Evolutionary conservation across 192 early-diverging fungal species (phyloP).

Genomic region (Globomyces pollinis-pini): DNA sequence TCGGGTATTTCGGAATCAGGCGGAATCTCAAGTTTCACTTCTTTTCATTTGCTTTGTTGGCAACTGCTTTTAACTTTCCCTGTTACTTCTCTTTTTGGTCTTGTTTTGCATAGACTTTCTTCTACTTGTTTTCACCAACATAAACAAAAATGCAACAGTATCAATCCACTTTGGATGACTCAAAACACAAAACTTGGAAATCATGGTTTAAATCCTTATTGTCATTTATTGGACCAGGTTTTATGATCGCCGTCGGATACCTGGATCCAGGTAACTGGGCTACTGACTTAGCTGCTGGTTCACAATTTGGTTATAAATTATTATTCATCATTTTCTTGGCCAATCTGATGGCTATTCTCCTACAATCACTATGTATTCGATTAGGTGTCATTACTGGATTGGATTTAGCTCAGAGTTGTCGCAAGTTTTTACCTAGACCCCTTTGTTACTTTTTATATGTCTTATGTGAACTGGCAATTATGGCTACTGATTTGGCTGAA

Average conservation of each 20-base stretch:
- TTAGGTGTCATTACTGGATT: conserved; percentile 65
- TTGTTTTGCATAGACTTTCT: too few species aligned
- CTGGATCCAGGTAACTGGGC: conserved; percentile 86
- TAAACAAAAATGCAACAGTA: too few species aligned
- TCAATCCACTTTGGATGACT: neutral
- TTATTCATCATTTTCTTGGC: conserved; percentile 68
- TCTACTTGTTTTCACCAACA: too few species aligned
- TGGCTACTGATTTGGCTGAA: conserved; percentile 77
- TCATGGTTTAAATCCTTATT: conserved; percentile 9
- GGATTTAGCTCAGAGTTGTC: conserved; percentile 67
- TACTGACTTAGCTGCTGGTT: conserved; percentile 69
- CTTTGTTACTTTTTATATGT: conserved; percentile 62
- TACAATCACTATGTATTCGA: conserved; percentile 71
- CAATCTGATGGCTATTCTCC: conserved; percentile 65
- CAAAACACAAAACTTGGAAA: neutral
- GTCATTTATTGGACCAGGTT: conserved; percentile 41
- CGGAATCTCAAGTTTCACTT: too few species aligned
- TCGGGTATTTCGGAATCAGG: too few species aligned
- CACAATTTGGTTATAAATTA: conserved; percentile 62
- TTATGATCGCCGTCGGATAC: conserved; percentile 56
- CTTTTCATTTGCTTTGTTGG: too few species aligned
- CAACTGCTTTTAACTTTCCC: neutral
- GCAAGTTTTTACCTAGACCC: conserved; percentile 45
- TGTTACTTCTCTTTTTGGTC: neutral
- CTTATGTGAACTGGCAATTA: conserved; percentile 67